Evolutionary conservation across 2,329 filamentous ascomycete genomes (phyloP), one percentile per base, ranked within the genome.

Genomic region (Esteya vermicola): DNA sequence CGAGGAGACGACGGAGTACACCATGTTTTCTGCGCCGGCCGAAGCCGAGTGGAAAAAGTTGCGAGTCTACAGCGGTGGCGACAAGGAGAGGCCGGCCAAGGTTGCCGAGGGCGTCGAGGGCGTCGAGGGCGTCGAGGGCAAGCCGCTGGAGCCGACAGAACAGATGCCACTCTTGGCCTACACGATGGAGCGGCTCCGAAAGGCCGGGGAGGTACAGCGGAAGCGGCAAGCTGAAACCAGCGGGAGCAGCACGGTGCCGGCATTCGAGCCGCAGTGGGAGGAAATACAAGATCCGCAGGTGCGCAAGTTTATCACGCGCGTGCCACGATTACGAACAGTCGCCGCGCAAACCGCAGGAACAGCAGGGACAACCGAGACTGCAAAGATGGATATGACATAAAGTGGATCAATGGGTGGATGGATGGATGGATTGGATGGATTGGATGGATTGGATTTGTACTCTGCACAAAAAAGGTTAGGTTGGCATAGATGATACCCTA

Each of bases 201-300:
- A 39, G 9, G 43, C 43, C 0, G 48, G 43, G 7, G 40, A 38
- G 14, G 48, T 44, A 7, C 39, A 45, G 36, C 38, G 47, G 14
- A 38, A 33, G 25, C 40, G 30, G 19, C 35, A 39, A 31, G 39
- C 36, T n/a, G 26, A 42, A 41, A 47, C 50, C 1, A 30, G 28
- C 38, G 41, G 49, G 46, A 19, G 9, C 35, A 48, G 44, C 23
- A 40, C 43, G 33, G 34, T 36, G 6, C 30, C 38, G 13, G 32
- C 44, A 1, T 49, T 48, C 26, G 43, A 43, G 33, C 41, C 47
- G 20, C 43, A 45, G 34, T 50, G 48, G 48, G 45, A 46, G 4
- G 44, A 41, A 19, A 35, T 50, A 4, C 21, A 43, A 21, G 48
- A 50, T 33, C 43, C 41, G 2, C 42, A 46, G 4, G 47, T 50